These are phyloP conservation scores for Blastomyces emzantsi DNA, from an alignment of 2,329 filamentous ascomycete species.

Conservation along the genomic window DNA sequence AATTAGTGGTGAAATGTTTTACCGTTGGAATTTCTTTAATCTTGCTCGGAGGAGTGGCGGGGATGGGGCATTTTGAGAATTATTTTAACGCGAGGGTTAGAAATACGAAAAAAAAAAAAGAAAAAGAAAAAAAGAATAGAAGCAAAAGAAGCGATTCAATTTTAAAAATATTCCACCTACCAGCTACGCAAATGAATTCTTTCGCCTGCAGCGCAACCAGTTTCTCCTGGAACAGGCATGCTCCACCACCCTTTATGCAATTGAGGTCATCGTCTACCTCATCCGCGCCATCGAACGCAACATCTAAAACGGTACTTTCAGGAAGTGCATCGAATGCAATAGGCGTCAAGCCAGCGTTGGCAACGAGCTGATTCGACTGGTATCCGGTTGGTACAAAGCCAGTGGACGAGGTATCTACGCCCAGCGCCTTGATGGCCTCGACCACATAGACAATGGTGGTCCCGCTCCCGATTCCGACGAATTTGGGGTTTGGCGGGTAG, in stretches of 20 bases:
- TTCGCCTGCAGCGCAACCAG: conserved; percentile 75
- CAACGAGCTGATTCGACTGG: conserved; percentile 80
- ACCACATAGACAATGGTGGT: conserved; percentile 60
- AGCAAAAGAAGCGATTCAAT: not conserved
- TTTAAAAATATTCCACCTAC: conserved; percentile 37
- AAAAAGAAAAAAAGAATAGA: not conserved
- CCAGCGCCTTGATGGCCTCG: conserved; percentile 50
- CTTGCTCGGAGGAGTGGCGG: not conserved
- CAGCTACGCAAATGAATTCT: conserved; percentile 80
- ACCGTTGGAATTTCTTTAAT: not conserved
- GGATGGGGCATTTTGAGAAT: not conserved
- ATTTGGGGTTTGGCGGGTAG: conserved; percentile 48
- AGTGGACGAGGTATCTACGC: conserved; percentile 48
- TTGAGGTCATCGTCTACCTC: conserved; percentile 93
- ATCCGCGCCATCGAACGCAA: conserved; percentile 93
- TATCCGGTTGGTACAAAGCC: conserved; percentile 87
- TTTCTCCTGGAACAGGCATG: conserved; percentile 98
- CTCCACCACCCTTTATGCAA: conserved; percentile 94
- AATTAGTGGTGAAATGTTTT: not conserved
- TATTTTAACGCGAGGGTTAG: not conserved
- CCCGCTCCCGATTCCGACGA: conserved; percentile 56
- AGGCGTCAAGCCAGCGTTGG: conserved; percentile 65
- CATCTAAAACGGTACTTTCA: conserved; percentile 58
- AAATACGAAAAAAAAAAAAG: not conserved
- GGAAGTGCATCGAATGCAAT: conserved; percentile 70